Evolutionary conservation across 2,329 filamentous ascomycete species (phyloP).

Genomic region (Ophiostoma novo-ulmi): DNA sequence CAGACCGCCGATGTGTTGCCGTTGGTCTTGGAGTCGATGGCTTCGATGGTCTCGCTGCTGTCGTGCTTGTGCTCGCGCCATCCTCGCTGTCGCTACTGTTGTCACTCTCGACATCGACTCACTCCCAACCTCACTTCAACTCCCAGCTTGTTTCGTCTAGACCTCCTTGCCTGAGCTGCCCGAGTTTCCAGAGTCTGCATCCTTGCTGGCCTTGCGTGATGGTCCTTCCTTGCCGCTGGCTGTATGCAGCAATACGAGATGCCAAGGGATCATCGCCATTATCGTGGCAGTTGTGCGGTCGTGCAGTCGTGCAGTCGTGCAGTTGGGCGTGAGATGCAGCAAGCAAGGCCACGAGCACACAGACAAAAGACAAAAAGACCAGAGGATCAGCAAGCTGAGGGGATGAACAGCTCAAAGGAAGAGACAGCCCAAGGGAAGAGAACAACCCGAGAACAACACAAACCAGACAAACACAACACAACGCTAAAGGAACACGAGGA

Average conservation of each 20-base stretch:
- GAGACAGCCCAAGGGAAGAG: neutral
- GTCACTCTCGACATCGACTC: neutral
- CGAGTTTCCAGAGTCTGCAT: neutral
- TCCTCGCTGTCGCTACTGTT: neutral
- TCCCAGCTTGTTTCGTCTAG: neutral
- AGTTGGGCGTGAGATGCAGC: neutral
- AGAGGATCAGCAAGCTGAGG: neutral
- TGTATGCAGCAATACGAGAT: conserved; percentile 1
- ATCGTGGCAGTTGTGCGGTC: neutral
- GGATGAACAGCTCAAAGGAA: no score
- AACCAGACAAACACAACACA: neutral
- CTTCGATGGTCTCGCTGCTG: neutral
- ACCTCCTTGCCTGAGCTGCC: neutral
- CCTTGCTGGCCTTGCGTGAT: neutral
- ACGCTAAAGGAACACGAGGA: neutral
- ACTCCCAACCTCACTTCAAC: no score
- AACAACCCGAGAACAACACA: neutral
- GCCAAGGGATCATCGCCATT: conserved; percentile 8
- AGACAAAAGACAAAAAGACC: neutral
- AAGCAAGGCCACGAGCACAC: neutral
- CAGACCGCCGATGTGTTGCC: neutral
- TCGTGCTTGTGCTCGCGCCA: neutral
- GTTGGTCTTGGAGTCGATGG: no score
- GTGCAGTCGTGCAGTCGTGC: neutral
- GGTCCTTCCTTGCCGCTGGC: neutral